These are phyloP conservation scores for Pseudocercospora ulei DNA, from an alignment of 2,329 filamentous ascomycete species.

Conservation along the genomic window DNA sequence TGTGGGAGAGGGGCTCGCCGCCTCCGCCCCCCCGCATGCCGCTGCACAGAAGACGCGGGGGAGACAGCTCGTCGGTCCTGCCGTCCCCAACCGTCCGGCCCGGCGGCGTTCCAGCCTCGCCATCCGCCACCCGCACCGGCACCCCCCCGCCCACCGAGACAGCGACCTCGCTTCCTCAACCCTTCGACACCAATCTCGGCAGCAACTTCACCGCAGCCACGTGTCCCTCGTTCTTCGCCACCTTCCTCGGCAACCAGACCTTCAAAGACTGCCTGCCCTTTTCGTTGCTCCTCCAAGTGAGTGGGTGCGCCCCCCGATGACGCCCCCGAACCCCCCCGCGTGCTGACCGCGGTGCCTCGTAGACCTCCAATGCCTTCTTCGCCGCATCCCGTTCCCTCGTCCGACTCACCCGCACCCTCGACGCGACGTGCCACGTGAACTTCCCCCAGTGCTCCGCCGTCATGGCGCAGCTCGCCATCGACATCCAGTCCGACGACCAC, in stretches of 20 bases:
- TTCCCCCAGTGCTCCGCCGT: constrained; percentile 54
- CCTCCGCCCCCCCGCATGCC: constrained; percentile 23
- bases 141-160: constrained; percentile 22
- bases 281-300: constrained; percentile 70
- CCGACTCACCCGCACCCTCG: constrained; percentile 65
- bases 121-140: constrained; percentile 18
- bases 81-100: constrained; percentile 16
- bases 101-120: constrained; percentile 14
- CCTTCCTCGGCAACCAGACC: constrained; percentile 54
- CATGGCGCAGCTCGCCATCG: constrained; percentile 54
- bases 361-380: constrained; percentile 82
- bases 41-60: constrained; percentile 24
- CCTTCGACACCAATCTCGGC: constrained; percentile 43
- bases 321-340: neutral
- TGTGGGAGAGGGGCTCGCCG: constrained; percentile 28
- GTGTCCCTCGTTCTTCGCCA: constrained; percentile 59
- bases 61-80: constrained; percentile 16
- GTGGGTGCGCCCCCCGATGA: constrained; percentile 30
- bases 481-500: constrained; percentile 53
- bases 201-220: constrained; percentile 45
- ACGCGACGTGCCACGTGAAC: constrained; percentile 64
- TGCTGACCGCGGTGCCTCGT: constrained; percentile 13
- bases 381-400: constrained; percentile 60
- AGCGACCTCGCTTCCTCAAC: constrained; percentile 33
- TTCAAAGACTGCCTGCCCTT: constrained; percentile 71